phyloP scores from a whole-genome alignment of 495 filamentous ascomycete species.

The Pyronema domesticum region DNA sequence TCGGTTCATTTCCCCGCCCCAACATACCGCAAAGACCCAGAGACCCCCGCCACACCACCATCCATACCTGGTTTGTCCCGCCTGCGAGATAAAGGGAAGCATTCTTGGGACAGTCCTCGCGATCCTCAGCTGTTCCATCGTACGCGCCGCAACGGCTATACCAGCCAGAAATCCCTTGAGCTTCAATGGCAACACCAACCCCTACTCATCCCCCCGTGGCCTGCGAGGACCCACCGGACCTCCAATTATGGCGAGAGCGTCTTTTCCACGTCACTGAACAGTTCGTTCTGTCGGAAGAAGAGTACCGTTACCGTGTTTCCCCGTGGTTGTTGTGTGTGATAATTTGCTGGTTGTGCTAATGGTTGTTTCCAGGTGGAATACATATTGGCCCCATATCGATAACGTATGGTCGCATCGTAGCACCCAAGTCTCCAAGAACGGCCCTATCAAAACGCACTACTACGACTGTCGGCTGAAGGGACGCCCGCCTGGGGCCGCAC shows the following conservation, averaged over 20 bases:
- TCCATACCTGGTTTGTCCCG: too few relatives aligned
- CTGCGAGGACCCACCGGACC: conserved; percentile 36
- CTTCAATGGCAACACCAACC: too few relatives aligned
- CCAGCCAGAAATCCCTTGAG: too few relatives aligned
- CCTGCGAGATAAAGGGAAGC: too few relatives aligned
- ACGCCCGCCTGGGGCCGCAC: conserved; percentile 56
- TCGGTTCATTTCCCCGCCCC: too few relatives aligned
- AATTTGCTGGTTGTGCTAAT: neutral
- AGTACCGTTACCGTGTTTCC: conserved; percentile 37
- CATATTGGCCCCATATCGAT: conserved; percentile 78
- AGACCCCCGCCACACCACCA: too few relatives aligned
- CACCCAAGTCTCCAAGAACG: conserved; percentile 70
- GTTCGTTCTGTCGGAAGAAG: conserved; percentile 58
- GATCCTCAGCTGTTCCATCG: too few relatives aligned
- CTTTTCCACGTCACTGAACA: conserved; percentile 62
- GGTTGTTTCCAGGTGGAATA: conserved; percentile 46
- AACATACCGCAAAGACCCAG: too few relatives aligned
- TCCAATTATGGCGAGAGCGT: conserved; percentile 54
- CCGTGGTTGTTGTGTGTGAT: neutral
- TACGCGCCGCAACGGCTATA: too few relatives aligned
- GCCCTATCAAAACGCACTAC: conserved; percentile 69
- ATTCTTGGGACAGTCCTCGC: too few relatives aligned
- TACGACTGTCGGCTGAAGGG: conserved; percentile 85
- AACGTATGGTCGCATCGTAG: conserved; percentile 81
- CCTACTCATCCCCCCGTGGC: too few relatives aligned